A percentile compares a stretch with the other conserved stretches of the same genome.
Conservation (phyloP, 148 eudicot species). For the Camellia granthamiana region DNA sequence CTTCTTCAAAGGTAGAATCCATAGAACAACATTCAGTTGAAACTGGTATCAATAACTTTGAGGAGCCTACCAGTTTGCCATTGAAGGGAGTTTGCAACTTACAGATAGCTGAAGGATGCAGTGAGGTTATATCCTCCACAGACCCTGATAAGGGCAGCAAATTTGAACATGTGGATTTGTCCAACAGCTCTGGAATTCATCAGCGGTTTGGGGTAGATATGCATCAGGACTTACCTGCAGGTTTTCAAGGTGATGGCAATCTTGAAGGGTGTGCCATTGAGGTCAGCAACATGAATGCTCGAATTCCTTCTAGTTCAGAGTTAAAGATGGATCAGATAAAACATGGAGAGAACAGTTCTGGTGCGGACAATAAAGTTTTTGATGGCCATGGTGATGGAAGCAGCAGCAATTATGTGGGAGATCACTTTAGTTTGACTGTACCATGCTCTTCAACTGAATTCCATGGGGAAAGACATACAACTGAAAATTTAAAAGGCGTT, state of each 20-base stretch:
- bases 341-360: constrained; percentile 17
- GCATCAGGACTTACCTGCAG: constrained; percentile 23
- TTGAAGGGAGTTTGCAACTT: constrained; percentile 16
- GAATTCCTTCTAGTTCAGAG: constrained; percentile 15
- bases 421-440: background rate
- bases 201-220: constrained; percentile 3
- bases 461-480: constrained; percentile 4
- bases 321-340: constrained; percentile 13
- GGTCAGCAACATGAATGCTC: constrained; percentile 17
- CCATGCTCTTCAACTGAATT: constrained; percentile 11
- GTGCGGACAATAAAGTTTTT: constrained; percentile 12
- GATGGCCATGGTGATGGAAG: constrained; percentile 6
- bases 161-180: constrained; percentile 12
- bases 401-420: constrained; percentile 3
- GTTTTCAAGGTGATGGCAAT: constrained; percentile 15
- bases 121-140: constrained; percentile 9
- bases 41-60: constrained; percentile 15
- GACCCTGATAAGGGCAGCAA: constrained; percentile 14
- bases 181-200: constrained; percentile 21
- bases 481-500: constrained; percentile 17
- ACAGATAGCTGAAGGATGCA: constrained; percentile 28
- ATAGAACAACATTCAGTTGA: constrained; percentile 25
- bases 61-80: constrained; percentile 18
- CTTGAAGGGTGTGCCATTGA: constrained; percentile 21
- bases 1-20: constrained; percentile 21